A percentile compares a stretch with the other conserved stretches of the same genome.
These are phyloP conservation scores for Coprinopsis cinerea DNA, from an alignment of 768 basidiomycete genomes.

Conservation along the genomic window DNA sequence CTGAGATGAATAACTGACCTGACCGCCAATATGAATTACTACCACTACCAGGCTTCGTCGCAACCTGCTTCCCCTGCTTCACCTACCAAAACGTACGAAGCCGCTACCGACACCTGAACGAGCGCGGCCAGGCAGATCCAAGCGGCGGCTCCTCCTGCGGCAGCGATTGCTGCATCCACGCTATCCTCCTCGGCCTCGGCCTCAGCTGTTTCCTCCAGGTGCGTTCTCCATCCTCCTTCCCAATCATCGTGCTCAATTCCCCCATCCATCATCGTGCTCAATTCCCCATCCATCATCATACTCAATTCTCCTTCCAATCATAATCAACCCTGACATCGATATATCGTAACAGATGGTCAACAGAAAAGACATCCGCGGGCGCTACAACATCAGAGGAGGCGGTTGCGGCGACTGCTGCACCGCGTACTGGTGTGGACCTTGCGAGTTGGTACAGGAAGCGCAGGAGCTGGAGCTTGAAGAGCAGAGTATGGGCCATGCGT, in stretches of 20 bases:
- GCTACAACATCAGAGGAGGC: slow-evolving; percentile 18
- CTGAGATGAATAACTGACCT: too few relatives aligned
- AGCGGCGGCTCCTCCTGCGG: not conserved
- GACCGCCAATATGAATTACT: too few relatives aligned
- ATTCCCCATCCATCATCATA: too few relatives aligned
- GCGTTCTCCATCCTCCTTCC: too few relatives aligned
- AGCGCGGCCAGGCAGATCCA: slow-evolving; percentile 22
- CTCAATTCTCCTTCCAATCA: too few relatives aligned
- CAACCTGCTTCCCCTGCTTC: slow-evolving; percentile 35
- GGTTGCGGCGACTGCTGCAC: slow-evolving; percentile 14
- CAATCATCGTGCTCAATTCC: too few relatives aligned
- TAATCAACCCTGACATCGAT: too few relatives aligned
- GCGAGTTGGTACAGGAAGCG: slow-evolving; percentile 17
- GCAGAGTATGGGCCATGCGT: slow-evolving; percentile 2
- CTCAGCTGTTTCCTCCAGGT: not conserved
- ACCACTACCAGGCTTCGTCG: slow-evolving; percentile 23
- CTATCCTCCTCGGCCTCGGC: not conserved
- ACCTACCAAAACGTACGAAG: slow-evolving; percentile 32
- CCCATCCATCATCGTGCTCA: too few relatives aligned
- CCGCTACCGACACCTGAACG: slow-evolving; percentile 31
- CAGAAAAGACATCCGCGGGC: slow-evolving; percentile 13
- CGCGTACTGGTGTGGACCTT: slow-evolving; percentile 16
- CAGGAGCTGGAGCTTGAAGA: slow-evolving; percentile 19
- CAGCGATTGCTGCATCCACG: not conserved
- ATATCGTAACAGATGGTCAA: slow-evolving; percentile 18